Evolutionary conservation across 352 stramenopile genomes (phyloP).

Genomic region (Globisporangium orthogonon): DNA sequence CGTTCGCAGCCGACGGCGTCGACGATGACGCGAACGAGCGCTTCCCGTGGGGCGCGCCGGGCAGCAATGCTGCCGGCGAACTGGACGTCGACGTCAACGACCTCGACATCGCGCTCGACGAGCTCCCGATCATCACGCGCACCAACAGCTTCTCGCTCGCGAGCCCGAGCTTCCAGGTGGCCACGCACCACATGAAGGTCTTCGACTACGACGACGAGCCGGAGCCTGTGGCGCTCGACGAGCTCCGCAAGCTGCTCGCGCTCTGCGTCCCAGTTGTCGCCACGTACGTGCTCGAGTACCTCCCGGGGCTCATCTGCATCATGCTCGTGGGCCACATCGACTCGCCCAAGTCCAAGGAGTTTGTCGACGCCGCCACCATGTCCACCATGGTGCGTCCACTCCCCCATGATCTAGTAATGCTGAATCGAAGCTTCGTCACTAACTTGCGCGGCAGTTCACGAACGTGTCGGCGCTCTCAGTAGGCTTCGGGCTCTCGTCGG

Average conservation of each 20-base stretch:
- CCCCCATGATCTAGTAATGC: too few relatives aligned
- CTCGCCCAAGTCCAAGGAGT: conserved; percentile 44
- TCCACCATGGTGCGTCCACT: conserved; percentile 27
- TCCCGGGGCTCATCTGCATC: conserved; percentile 49
- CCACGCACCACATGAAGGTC: conserved; percentile 32
- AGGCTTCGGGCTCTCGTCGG: conserved; percentile 32
- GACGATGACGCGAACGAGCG: background rate
- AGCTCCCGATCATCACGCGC: conserved; percentile 41
- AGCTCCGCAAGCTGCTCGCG: conserved; percentile 34
- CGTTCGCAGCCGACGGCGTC: background rate
- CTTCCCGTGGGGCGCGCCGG: background rate
- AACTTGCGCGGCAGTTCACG: conserved; percentile 23
- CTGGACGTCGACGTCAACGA: conserved; percentile 10
- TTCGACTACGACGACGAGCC: conserved; percentile 26
- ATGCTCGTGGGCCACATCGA: conserved; percentile 64
- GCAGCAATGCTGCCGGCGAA: too few relatives aligned
- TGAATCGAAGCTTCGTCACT: too few relatives aligned
- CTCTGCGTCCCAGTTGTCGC: conserved; percentile 35
- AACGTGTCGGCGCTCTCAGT: conserved; percentile 60
- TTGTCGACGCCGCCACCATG: conserved; percentile 59
- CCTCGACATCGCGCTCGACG: conserved; percentile 16
- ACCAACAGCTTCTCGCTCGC: conserved; percentile 41
- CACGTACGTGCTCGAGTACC: conserved; percentile 21
- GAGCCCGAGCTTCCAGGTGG: conserved; percentile 40
- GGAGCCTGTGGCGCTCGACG: conserved; percentile 16